Evolutionary conservation across 225 moss, liverwort and hornwort species (phyloP), one percentile per base, ranked within the genome.

Genomic region (Anthoceros angustus): DNA sequence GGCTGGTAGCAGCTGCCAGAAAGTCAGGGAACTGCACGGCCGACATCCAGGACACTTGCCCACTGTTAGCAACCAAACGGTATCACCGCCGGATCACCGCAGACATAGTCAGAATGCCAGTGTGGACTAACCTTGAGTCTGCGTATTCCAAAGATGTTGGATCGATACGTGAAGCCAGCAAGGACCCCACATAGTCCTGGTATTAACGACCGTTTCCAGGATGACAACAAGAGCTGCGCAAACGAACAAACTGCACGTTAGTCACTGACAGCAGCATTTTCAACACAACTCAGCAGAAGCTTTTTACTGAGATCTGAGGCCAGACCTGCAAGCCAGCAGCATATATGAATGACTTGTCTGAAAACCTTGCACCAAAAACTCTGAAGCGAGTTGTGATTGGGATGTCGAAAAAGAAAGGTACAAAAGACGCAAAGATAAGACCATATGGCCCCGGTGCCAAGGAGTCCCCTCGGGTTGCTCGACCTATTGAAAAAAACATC

Each of bases 371-470:
- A 40, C 90, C 88, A 69, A 95, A 88, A 25, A 90, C 77, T 73
- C 83, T 84, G 69, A 90, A 95, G 55, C 83, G 82, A 50, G 83
- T 90, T 25, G 94, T 88, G 60, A 90, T 79, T 8, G 90, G 94
- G 23, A 95, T 95, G 76, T 95, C 90, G 42, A 95, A 95, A 83
- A 90, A 90, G 70, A 88, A 95, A 42, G 90, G 94, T 65, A 95
- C 81, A 76, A 90, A 95, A 21, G 90, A 90, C 39, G 85, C 80
- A 82, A 90, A 95, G 69, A 95, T 90, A 43, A 95, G 64, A 68
- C 94, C 94, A 79, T 79, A 95, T 39, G 90, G 94, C 41, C 90
- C 90, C 66, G 94, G 86, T 61, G 94, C 74, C 78, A 95, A 73
- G 64, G 68, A 70, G 23, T 82, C 72, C 64, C 80, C 90, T 32